Evolutionary conservation across 2,329 filamentous ascomycete genomes (phyloP).

Genomic region (Pyrenophora tritici-repentis): DNA sequence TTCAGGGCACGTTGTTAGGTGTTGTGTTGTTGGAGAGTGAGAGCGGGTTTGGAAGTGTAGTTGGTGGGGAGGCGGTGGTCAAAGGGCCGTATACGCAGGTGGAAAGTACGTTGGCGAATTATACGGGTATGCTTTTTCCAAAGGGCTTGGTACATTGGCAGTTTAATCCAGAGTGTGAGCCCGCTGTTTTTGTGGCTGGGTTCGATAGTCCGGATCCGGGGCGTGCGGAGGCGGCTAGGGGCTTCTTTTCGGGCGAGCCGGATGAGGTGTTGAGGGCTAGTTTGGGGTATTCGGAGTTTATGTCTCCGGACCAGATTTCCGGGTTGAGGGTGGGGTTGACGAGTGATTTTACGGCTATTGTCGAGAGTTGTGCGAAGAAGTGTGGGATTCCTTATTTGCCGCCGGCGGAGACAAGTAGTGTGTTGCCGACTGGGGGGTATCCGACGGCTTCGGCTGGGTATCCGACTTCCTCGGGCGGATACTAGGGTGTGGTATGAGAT

Average conservation of each 20-base stretch:
- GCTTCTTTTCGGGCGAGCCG: slow-evolving; percentile 35
- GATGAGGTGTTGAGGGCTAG: slow-evolving; percentile 25
- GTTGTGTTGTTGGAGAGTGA: slow-evolving; percentile 49
- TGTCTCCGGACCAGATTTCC: slow-evolving; percentile 21
- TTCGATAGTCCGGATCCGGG: slow-evolving; percentile 47
- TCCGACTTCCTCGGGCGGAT: not conserved
- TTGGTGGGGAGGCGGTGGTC: slow-evolving; percentile 21
- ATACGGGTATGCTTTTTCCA: slow-evolving; percentile 49
- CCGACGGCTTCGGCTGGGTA: not conserved
- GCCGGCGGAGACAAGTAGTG: not conserved
- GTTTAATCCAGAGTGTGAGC: slow-evolving; percentile 49
- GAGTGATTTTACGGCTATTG: slow-evolving; percentile 23
- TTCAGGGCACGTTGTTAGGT: slow-evolving; percentile 42
- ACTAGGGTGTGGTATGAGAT: not conserved
- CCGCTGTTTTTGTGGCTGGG: slow-evolving; percentile 46
- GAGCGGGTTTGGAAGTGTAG: slow-evolving; percentile 23
- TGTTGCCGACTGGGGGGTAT: not conserved
- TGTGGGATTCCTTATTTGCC: slow-evolving; percentile 22
- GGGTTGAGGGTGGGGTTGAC: slow-evolving; percentile 18
- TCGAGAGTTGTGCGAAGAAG: slow-evolving; percentile 27
- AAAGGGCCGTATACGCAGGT: slow-evolving; percentile 35
- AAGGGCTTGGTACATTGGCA: slow-evolving; percentile 50
- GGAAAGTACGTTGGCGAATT: slow-evolving; percentile 41
- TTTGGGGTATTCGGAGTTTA: slow-evolving; percentile 21
- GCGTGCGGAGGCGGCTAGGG: slow-evolving; percentile 36